These are phyloP conservation scores for Acephala macrosclerotiorum DNA, from an alignment of 2,329 filamentous ascomycete genomes.

Conservation along the genomic window DNA sequence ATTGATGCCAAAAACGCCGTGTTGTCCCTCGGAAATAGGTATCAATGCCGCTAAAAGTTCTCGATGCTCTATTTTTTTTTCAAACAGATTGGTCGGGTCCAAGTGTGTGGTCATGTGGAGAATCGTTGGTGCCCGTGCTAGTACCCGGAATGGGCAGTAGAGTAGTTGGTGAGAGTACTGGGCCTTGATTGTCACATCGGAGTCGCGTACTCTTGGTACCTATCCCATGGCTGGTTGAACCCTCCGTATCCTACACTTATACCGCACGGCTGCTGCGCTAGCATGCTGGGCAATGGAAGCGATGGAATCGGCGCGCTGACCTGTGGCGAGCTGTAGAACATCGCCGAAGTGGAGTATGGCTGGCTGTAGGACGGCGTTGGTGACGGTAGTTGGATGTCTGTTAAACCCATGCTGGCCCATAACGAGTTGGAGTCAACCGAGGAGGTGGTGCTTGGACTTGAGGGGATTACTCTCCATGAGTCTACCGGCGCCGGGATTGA, in stretches of 20 bases:
- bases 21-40: slow-evolving; percentile 35
- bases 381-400: slow-evolving; percentile 77
- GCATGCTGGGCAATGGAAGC: slow-evolving; percentile 85
- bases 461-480: slow-evolving; percentile 89
- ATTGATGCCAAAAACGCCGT: slow-evolving; percentile 39
- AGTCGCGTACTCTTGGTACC: slow-evolving; percentile 83
- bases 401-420: slow-evolving; percentile 82
- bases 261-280: slow-evolving; percentile 83
- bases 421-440: slow-evolving; percentile 74
- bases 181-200: slow-evolving; percentile 79
- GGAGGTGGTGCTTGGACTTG: slow-evolving; percentile 81
- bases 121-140: slow-evolving; percentile 41
- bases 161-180: slow-evolving; percentile 49
- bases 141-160: slow-evolving; percentile 59
- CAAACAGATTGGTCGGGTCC: slow-evolving; percentile 25
- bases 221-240: slow-evolving; percentile 79
- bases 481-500: slow-evolving; percentile 77
- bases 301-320: slow-evolving; percentile 77
- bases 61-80: slow-evolving; percentile 32
- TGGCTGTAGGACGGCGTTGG: slow-evolving; percentile 83
- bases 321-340: slow-evolving; percentile 83
- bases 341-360: slow-evolving; percentile 74
- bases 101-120: slow-evolving; percentile 26
- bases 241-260: slow-evolving; percentile 77
- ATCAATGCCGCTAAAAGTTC: slow-evolving; percentile 46